Percentiles rank a stretch among this genome's conserved stretches.
phyloP scores from a whole-genome alignment of 1,284 basidiomycete genomes.

The Kwoniella shivajii region DNA sequence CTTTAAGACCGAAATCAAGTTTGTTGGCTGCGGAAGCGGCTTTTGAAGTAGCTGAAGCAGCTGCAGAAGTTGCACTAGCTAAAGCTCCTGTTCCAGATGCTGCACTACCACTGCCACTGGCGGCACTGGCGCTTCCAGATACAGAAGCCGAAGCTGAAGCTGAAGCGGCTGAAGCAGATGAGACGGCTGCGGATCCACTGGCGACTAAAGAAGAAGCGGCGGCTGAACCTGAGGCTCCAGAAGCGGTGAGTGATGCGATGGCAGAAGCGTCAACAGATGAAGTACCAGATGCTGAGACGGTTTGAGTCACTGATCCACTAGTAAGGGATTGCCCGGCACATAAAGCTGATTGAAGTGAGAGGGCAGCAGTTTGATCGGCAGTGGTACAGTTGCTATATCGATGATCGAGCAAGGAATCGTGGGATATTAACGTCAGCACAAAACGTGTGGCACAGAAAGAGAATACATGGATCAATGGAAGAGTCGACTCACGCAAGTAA shows the following conservation, averaged over 20 bases:
- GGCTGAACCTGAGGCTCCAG: constrained; percentile 9
- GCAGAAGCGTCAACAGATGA: constrained; percentile 19
- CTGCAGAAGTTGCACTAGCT: neutral
- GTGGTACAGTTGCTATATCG: constrained; percentile 38
- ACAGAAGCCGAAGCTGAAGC: constrained; percentile 9
- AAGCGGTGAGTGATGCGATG: constrained; percentile 16
- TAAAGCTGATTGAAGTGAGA: constrained; percentile 31
- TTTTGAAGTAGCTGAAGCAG: constrained; percentile 2
- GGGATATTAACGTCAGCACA: constrained; percentile 25
- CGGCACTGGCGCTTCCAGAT: neutral
- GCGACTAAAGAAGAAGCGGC: constrained; percentile 5
- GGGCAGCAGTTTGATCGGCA: constrained; percentile 31
- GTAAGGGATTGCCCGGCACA: constrained; percentile 22
- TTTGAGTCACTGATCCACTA: constrained; percentile 23
- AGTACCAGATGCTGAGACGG: constrained; percentile 23
- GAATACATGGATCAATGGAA: no score
- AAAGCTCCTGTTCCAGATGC: neutral
- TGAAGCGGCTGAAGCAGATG: constrained; percentile 12
- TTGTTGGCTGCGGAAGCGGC: neutral
- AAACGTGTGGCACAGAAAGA: constrained; percentile 35
- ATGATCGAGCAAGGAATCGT: neutral
- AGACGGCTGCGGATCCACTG: constrained; percentile 1
- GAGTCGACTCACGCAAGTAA: constrained; percentile 34
- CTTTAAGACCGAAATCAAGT: constrained; percentile 5
- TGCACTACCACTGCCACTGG: neutral